Conservation (phyloP, 306 rosid genomes). For the Astragalus glycyphyllos region DNA sequence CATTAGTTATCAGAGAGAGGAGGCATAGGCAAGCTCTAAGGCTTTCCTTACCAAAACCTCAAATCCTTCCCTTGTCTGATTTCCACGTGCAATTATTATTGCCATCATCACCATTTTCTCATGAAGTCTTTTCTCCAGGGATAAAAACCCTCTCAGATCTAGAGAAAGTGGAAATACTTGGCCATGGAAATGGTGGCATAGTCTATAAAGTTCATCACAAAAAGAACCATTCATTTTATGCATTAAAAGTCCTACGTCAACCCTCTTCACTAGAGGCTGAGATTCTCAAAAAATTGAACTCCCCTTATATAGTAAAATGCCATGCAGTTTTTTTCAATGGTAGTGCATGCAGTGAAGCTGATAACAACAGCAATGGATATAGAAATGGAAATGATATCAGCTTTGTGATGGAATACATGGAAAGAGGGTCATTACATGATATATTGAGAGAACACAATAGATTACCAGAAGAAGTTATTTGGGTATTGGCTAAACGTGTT, state of each 20-base stretch:
- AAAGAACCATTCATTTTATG: constrained; percentile 53
- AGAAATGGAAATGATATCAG: constrained; percentile 30
- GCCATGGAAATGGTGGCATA: constrained; percentile 66
- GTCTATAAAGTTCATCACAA: constrained; percentile 68
- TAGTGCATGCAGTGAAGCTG: too few species aligned
- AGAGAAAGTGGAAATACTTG: constrained; percentile 57
- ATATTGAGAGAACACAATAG: constrained; percentile 44
- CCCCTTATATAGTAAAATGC: constrained; percentile 58
- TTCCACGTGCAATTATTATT: constrained; percentile 30
- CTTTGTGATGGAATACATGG: constrained; percentile 72
- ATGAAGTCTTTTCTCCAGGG: constrained; percentile 43
- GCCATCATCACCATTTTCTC: constrained; percentile 29
- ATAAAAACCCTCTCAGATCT: constrained; percentile 57
- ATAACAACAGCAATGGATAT: too few species aligned
- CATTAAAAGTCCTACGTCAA: constrained; percentile 59
- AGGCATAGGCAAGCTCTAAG: constrained; percentile 64
- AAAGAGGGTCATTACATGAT: constrained; percentile 65
- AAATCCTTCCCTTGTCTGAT: constrained; percentile 34
- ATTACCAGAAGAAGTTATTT: constrained; percentile 53
- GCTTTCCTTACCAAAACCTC: constrained; percentile 59
- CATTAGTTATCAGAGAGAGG: constrained; percentile 67
- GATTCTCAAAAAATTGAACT: constrained; percentile 64
- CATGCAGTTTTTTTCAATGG: constrained; percentile 56
- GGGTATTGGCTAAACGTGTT: constrained; percentile 48
- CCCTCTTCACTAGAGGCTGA: constrained; percentile 59